Conservation (phyloP, 2,329 filamentous ascomycete genomes). For the Pseudogymnoascus sp. region DNA sequence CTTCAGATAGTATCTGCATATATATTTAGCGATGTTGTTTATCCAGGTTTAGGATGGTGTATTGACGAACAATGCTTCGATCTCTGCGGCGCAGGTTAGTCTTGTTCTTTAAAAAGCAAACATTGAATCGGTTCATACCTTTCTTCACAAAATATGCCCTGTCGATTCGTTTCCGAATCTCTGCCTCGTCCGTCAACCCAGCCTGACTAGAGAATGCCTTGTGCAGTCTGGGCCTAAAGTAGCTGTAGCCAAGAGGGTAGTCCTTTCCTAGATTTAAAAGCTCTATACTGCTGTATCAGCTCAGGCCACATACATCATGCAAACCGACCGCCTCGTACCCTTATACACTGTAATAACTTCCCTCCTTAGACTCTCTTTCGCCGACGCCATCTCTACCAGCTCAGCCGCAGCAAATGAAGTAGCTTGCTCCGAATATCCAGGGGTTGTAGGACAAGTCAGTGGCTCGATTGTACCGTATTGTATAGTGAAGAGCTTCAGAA, state of each 20-base stretch:
- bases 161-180: conserved; percentile 69
- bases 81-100: conserved; percentile 51
- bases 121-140: conserved; percentile 42
- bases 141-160: conserved; percentile 86
- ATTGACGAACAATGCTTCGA: conserved; percentile 67
- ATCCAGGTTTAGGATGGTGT: conserved; percentile 5
- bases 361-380: conserved; percentile 48
- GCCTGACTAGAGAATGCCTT: conserved; percentile 76
- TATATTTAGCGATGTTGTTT: conserved; percentile 9
- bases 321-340: conserved; percentile 42
- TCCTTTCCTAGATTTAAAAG: conserved; percentile 77
- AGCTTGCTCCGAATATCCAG: neutral
- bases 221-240: conserved; percentile 76
- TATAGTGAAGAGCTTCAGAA: neutral
- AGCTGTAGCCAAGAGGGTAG: conserved; percentile 78
- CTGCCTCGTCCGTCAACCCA: conserved; percentile 59
- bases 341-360: conserved; percentile 87
- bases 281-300: conserved; percentile 43
- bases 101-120: neutral
- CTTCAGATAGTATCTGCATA: conserved; percentile 77
- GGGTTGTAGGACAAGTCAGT: neutral
- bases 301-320: neutral
- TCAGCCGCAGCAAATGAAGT: neutral
- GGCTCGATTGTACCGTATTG: neutral
- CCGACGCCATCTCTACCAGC: neutral